Base-by-base conservation (phyloP, 1,284 basidiomycete genomes). In the Trametes versicolor region DNA sequence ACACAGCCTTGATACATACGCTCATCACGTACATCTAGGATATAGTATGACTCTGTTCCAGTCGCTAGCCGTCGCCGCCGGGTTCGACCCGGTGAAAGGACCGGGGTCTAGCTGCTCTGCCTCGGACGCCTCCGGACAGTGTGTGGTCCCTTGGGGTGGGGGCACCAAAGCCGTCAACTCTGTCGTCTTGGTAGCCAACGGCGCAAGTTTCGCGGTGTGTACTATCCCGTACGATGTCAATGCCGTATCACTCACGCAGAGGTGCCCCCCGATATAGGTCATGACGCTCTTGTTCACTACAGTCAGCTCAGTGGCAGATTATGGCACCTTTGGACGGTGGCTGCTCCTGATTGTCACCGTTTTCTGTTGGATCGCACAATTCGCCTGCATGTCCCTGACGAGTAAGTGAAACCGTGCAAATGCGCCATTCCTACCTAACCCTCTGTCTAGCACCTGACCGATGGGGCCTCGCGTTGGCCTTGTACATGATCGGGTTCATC, bases 401-500 rank as follows among this genome's bases (percentile, higher is more conserved):
- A 79, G 89, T 89, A 71, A 36, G 83, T 79, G 27, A 37, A 21
- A 27, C 67, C 54, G 17, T 59, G 62, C 34, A 2, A 36, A n/a
- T 17, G 10, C 10, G 19, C 9, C 23, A 15, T 23, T 34, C 41
- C 15, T 43, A 36, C n/a, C 34, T 43, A 17, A 49, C 54, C 15
- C 25, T 49, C 48, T 63, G 52, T 67, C 58, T 67, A 88, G 89
- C 79, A 34, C 86, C 92, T 2, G 82, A 82, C 27, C 84, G 90
- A 29, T 96, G 94, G 94, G 82, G 83, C 48, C 79, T 84, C 4
- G 91, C 90, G 0, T 93, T 94, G 85, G 90, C 79, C 0, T 78
- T 96, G 3, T 96, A 92, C 73, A 94, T 96, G 82, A 77, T 95
- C 36, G 90, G 92, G 19, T 90, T 94, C 76, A 88, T 93, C 55